Evolutionary conservation across 2,329 filamentous ascomycete genomes (phyloP), one percentile per base, ranked within the genome.

Genomic region (Nigrospora sphaerica): DNA sequence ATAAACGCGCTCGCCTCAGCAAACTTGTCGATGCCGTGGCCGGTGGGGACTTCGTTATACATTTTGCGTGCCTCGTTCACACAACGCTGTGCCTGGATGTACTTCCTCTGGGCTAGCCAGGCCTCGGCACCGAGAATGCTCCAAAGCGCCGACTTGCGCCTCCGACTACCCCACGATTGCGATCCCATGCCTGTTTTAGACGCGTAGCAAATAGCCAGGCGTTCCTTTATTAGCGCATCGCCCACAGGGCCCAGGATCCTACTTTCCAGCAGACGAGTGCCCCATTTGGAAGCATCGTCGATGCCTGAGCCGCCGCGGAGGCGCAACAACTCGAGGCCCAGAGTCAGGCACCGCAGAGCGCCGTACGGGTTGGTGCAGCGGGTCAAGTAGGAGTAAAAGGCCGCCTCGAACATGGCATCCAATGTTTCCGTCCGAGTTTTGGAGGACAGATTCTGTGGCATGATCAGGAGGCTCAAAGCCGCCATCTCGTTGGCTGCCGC

Each of bases 401-500:
- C 88, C 3, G 88, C 86, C 59, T 97, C 92, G 12, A 98, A 77
- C 78, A 93, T 88, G 55, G 88, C 80, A 56, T 95, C 88, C 35
- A 96, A 78, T 6, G 81, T 85, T 57, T 97, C 93, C 1, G 85
- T 72, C 50, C 92, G 83, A 28, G 80, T 81, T 62, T 91, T 95
- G 13, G 85, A 82, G 2, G 81, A 83, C 51, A 86, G 72, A 14
- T 78, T 77, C 49, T 86, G 80, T 1, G 88, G 83, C 57, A 85
- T 83, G 49, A 98, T 76, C 32, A 98, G 77, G 36, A 88, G 80
- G 57, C 88, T 88, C 12, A 96, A 70, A 6, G 88, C 91, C 31
- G 87, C 85, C 92, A 98, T 97, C 70, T 98, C 93, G 63, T 95
- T 92, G 2, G 88, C 86, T 4, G 88, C 92, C 0, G 93, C 93